Conservation (phyloP, 441 rosid genomes). For the Aquilaria agallochum region DNA sequence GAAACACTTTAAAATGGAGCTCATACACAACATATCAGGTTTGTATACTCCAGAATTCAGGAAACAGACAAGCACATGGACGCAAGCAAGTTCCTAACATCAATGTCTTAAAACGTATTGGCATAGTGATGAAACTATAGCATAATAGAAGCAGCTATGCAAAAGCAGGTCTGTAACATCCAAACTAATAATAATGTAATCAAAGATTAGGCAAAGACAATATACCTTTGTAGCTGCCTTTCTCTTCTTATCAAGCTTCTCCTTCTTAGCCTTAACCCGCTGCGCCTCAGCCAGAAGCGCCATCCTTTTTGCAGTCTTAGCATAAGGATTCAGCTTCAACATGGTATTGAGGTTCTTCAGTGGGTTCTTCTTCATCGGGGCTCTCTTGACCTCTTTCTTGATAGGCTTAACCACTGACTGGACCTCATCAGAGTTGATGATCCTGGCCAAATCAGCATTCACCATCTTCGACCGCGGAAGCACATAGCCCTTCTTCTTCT, state of each 20-base stretch:
- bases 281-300: slow-evolving; percentile 83
- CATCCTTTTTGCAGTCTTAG: slow-evolving; percentile 94
- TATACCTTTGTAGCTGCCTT: slow-evolving; percentile 68
- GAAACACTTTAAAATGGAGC: no score
- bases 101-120: no score
- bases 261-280: slow-evolving; percentile 91
- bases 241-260: slow-evolving; percentile 89
- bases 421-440: slow-evolving; percentile 93
- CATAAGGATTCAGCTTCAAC: slow-evolving; percentile 87
- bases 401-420: slow-evolving; percentile 90
- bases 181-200: no score
- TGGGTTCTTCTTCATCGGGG: slow-evolving; percentile 90
- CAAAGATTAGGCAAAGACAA: no score
- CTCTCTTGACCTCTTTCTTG: slow-evolving; percentile 68
- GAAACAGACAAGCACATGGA: no score
- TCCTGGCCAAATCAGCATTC: slow-evolving; percentile 89
- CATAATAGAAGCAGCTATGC: no score
- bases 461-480: slow-evolving; percentile 88
- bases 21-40: no score
- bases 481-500: slow-evolving; percentile 87
- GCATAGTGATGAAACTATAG: no score
- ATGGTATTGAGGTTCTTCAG: slow-evolving; percentile 75
- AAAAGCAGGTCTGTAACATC: no score
- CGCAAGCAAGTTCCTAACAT: no score
- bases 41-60: no score